A percentile compares a stretch with the other conserved stretches of the same genome.
phyloP scores from a whole-genome alignment of 805 yeast species.

The Metschnikowia orientalis region DNA sequence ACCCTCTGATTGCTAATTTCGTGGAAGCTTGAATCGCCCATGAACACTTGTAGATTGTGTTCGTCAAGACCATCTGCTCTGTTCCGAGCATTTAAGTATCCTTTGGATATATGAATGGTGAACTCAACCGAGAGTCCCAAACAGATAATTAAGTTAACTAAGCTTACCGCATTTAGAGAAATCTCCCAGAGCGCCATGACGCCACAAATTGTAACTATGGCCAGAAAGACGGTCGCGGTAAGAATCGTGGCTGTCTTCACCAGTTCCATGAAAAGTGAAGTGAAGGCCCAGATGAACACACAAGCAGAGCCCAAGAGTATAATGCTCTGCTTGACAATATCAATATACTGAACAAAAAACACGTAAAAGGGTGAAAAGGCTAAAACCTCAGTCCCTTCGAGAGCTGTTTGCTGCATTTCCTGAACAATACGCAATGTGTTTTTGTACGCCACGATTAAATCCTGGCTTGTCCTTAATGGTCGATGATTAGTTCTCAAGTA shows the following conservation, averaged over 20 bases:
- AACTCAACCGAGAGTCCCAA: constrained; percentile 92
- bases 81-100: constrained; percentile 49
- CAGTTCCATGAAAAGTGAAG: constrained; percentile 65
- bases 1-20: constrained; percentile 21
- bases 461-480: constrained; percentile 77
- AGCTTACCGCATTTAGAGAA: constrained; percentile 79
- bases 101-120: constrained; percentile 80
- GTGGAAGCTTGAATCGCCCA: constrained; percentile 10
- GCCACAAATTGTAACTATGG: constrained; percentile 73
- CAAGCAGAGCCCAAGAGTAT: constrained; percentile 51
- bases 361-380: constrained; percentile 93
- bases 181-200: constrained; percentile 71
- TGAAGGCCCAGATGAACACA: constrained; percentile 46
- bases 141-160: constrained; percentile 89
- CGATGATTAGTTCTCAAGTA: constrained; percentile 76
- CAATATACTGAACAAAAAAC: constrained; percentile 81
- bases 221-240: constrained; percentile 54
- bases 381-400: constrained; percentile 50
- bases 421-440: constrained; percentile 64
- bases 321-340: constrained; percentile 58
- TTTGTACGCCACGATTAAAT: constrained; percentile 75
- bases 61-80: constrained; percentile 13
- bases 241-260: constrained; percentile 54
- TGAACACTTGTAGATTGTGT: constrained; percentile 15
- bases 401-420: constrained; percentile 42